Evolutionary conservation across 192 early-diverging fungal species (phyloP), one percentile per base, ranked within the genome.

Genomic region (Entrophospora sp.): DNA sequence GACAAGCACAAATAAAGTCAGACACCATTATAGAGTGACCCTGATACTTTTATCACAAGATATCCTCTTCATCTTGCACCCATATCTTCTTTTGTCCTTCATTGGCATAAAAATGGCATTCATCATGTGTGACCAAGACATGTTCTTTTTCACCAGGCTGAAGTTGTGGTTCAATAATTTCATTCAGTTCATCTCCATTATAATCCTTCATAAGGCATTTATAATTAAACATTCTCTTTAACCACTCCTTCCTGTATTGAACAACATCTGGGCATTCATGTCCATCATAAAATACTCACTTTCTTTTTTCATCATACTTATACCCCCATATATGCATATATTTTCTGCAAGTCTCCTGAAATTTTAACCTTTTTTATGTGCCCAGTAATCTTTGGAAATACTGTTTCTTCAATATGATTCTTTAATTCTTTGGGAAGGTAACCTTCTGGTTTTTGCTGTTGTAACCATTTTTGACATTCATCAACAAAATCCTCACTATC

Each of bases 1-100:
- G 55, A 48, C 62, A 46, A 49, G 25, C 24, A 37, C 43, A 70
- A 58, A 70, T 31, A 59, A 70, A 70, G 25, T 25, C 69, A 28
- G 32, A 64, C 28, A 70, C 63, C 56, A 70, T 70, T 16, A 65
- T 70, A 36, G 69, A 70, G 5, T 20, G 56, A 46, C 63, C 62
- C 18, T 32, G 40, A 36, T 64, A 27, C 35, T 65, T 64, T 38
- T 30, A 42, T 31, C 62, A 36, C 16, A 63, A 34, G 22, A 16
- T 60, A 42, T 55, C 13, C 14, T 69, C 38, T 25, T 46, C 61
- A 32, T 57, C 25, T 35, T 30, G 10, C 32, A 64, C 37, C 20
- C 42, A 69, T 25, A 69, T 43, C 43, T 35, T 61, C 14, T 36
- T 24, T 18, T 16, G 30, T 12, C 61, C 61, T 38, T 69, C 68